Base-by-base conservation (phyloP, 345 rosid genomes). In the Citropsis articulata region DNA sequence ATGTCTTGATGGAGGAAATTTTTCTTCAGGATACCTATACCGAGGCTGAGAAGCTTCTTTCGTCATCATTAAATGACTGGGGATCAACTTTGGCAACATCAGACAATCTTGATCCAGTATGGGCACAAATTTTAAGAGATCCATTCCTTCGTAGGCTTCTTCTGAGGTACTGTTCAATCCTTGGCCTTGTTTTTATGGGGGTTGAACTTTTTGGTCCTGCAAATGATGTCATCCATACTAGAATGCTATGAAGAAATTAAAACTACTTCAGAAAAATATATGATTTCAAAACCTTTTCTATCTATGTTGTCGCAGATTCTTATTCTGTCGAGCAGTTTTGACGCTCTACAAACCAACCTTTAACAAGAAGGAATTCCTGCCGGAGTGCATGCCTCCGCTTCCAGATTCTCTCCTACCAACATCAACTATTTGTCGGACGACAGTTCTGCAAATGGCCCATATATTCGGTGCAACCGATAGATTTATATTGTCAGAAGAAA, bases 71-170 rank as follows among this genome's bases (percentile, higher is more conserved):
- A 83, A 88, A 89, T 81, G 96, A 91, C 42, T 95, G 94, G 97
- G 97, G 98, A 79, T 86, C 84, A 66, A 81, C 87, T 36, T 85
- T 93, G 85, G 95, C 93, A 55, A 72, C 87, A 53, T 88, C 94
- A 66, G 93, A 93, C 60, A 80, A 82, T 59, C 91, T 95, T 61
- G 91, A 93, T 83, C 94, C 88, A 4, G 99, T 95, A 77, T 95
- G 99, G 99, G 92, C 88, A 12, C 98, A 95, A 83, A 84, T 87
- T 79, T 84, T 95, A 65, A 85, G 87, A 78, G 99, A 95, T 86
- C 99, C 95, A 69, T 95, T 95, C 83, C 86, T 95, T 53, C 84
- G 95, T 80, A 85, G 99, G 74, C 91, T 95, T 82, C 87, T 95
- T 82, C 79, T 95, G 75, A 92, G 99, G 99, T 95, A 92, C 25